phyloP scores from a whole-genome alignment of 768 basidiomycete species.

The Tephrocybe sp. region DNA sequence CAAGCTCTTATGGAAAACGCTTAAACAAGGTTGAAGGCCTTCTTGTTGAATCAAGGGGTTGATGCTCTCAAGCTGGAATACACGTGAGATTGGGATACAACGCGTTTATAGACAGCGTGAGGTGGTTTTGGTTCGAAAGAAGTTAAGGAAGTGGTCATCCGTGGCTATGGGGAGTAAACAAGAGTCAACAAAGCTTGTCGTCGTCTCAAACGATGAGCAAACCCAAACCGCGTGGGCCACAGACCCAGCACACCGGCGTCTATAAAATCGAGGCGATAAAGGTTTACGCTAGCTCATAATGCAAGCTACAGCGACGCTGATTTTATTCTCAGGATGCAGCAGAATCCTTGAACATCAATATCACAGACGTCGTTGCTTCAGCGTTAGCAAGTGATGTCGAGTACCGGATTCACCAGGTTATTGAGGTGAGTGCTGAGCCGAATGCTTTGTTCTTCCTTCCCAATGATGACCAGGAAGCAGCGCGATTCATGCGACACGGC shows the following conservation, averaged over 20 bases:
- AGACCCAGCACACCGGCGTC: conserved; percentile 55
- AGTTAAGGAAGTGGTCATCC: too few relatives aligned
- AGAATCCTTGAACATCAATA: conserved; percentile 79
- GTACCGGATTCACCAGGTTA: conserved; percentile 92
- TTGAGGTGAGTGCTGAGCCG: conserved; percentile 60
- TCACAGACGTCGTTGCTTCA: conserved; percentile 79
- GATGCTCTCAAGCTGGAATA: too few relatives aligned
- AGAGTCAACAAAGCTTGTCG: background rate
- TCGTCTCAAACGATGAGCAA: conserved; percentile 34
- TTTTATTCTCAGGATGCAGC: conserved; percentile 75
- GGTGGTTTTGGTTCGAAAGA: too few relatives aligned
- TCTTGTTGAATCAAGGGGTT: too few relatives aligned
- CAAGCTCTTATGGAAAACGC: too few relatives aligned
- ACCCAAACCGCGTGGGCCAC: conserved; percentile 46
- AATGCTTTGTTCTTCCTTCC: background rate
- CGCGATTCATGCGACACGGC: conserved; percentile 95
- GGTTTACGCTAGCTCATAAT: conserved; percentile 31
- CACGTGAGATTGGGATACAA: too few relatives aligned
- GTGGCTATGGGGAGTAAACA: too few relatives aligned
- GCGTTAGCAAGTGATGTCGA: conserved; percentile 95
- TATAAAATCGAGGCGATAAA: conserved; percentile 66
- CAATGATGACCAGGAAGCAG: conserved; percentile 69
- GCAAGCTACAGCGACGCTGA: background rate
- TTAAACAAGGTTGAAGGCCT: too few relatives aligned
- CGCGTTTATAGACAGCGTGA: too few relatives aligned